These are phyloP conservation scores for Emmonsiellopsis sp. DNA, from an alignment of 2,329 filamentous ascomycete genomes.

Conservation along the genomic window DNA sequence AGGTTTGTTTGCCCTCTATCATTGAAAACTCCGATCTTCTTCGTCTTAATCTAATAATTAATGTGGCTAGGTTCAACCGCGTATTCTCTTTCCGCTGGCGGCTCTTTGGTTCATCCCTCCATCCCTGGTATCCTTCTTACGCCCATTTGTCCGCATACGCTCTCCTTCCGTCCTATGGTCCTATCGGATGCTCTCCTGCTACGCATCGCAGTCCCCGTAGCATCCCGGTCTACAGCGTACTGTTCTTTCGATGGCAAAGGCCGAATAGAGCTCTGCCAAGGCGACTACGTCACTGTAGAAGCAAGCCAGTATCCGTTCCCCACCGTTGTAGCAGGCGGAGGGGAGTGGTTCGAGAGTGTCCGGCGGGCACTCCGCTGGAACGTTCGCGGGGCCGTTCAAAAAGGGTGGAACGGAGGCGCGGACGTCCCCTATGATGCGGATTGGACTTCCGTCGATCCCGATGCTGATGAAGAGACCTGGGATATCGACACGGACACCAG, in stretches of 20 bases:
- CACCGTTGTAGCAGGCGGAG: conserved; percentile 79
- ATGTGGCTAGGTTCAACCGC: conserved; percentile 60
- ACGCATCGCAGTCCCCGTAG: conserved; percentile 74
- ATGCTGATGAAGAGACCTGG: conserved; percentile 57
- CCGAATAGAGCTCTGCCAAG: conserved; percentile 82
- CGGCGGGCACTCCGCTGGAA: conserved; percentile 92
- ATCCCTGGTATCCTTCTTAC: conserved; percentile 95
- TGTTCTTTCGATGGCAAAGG: conserved; percentile 97
- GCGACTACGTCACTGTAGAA: conserved; percentile 92
- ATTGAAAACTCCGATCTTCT: not conserved
- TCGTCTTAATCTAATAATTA: not conserved
- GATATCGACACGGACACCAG: conserved; percentile 80
- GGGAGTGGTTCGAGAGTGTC: conserved; percentile 96
- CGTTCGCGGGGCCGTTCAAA: conserved; percentile 82
- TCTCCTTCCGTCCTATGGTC: conserved; percentile 97
- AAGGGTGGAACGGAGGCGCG: conserved; percentile 57
- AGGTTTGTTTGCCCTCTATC: conserved; percentile 37
- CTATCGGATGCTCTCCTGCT: conserved; percentile 90
- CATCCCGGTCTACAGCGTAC: conserved; percentile 86
- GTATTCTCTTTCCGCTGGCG: conserved; percentile 91
- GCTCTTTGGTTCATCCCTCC: conserved; percentile 90
- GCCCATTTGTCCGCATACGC: conserved; percentile 92
- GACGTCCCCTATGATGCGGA: conserved; percentile 26
- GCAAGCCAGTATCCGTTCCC: conserved; percentile 96
- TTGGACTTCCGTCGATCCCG: conserved; percentile 8